Percentiles rank a stretch among this genome's conserved stretches.
These are phyloP conservation scores for Incumbomyces lentus DNA, from an alignment of 2,329 filamentous ascomycete genomes.

Conservation along the genomic window DNA sequence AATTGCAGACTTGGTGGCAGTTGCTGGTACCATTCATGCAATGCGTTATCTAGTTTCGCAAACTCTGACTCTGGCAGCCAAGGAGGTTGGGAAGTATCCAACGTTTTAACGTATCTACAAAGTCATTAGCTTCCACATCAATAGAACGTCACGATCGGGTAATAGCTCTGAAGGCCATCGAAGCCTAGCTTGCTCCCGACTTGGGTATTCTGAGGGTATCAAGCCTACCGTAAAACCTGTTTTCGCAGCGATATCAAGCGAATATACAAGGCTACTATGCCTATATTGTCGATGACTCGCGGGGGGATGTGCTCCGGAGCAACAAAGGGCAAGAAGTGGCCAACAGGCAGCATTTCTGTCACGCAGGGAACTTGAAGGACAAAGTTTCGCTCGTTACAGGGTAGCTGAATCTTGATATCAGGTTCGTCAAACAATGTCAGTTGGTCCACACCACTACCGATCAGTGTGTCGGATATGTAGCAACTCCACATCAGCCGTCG, in stretches of 20 bases:
- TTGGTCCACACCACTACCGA: slow-evolving; percentile 25
- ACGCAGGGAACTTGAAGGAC: slow-evolving; percentile 22
- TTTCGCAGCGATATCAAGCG: slow-evolving; percentile 8
- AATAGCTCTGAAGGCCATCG: background rate
- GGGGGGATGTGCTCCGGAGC: slow-evolving; percentile 5
- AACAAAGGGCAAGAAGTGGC: slow-evolving; percentile 15
- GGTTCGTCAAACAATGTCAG: slow-evolving; percentile 23
- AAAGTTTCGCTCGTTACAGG: slow-evolving; percentile 24
- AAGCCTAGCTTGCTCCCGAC: no score
- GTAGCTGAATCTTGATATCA: slow-evolving; percentile 24
- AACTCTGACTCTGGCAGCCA: slow-evolving; percentile 38
- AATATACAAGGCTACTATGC: slow-evolving; percentile 8
- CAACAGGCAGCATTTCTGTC: slow-evolving; percentile 22
- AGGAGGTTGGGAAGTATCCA: slow-evolving; percentile 31
- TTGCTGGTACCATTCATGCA: slow-evolving; percentile 32
- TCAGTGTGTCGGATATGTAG: slow-evolving; percentile 24
- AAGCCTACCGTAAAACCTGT: slow-evolving; percentile 5
- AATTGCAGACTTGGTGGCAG: slow-evolving; percentile 38
- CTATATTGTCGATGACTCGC: slow-evolving; percentile 7
- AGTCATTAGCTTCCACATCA: slow-evolving; percentile 4
- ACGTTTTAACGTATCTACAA: slow-evolving; percentile 31
- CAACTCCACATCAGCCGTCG: slow-evolving; percentile 26
- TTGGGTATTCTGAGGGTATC: no score
- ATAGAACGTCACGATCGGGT: background rate
- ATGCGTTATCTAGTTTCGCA: slow-evolving; percentile 31